Base-by-base conservation (phyloP, 1,284 basidiomycete species). In the Malassezia brasiliensis region DNA sequence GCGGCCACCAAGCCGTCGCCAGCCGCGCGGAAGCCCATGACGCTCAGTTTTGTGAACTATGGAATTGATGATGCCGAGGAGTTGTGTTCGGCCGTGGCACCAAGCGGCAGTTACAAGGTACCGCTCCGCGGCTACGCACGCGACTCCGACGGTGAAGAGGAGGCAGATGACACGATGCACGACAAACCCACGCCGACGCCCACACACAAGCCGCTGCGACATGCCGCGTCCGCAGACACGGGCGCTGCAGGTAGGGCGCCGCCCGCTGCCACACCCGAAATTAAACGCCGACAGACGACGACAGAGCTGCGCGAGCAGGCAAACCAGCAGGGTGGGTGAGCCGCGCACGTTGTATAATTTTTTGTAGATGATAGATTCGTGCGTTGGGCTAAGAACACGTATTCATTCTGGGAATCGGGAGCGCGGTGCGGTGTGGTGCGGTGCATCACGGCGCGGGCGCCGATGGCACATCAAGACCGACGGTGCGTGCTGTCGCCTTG, bases 401-500 rank as follows among this genome's bases (percentile, higher is more conserved):
- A 28, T 28, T 28, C 25, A 28, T n/a, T 3, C 32, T 5, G 32
- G 32, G 32, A 34, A 34, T 34, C 32, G 32, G 32, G 11, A 34
- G 32, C 32, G 11, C 25, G 25, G 32, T 11, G 8, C 32, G 32
- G 32, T 11, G 8, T 11, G 32, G 32, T 7, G 25, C 25, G 25
- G 3, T 7, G 25, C 25, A 28, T 28, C 25, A 28, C 25, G 25
- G 25, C 25, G 25, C 25, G 7, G 25, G 25, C 25, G 25, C 25
- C 25, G 25, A 28, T 36, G 66, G 34, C 1, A 68, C 63, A 52
- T 79, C 72, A 41, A 94, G 77, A 4, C 90, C 90, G 38, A 94
- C 90, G 53, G 89, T 79, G 47, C 84, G 80, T 5, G 89, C 89
- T 0, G 90, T 90, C 1, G 87, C 87, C 60, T 84, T 79, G 54